Evolutionary conservation across 495 filamentous ascomycete species (phyloP).

Genomic region (Umbilicaria muhlenbergii): DNA sequence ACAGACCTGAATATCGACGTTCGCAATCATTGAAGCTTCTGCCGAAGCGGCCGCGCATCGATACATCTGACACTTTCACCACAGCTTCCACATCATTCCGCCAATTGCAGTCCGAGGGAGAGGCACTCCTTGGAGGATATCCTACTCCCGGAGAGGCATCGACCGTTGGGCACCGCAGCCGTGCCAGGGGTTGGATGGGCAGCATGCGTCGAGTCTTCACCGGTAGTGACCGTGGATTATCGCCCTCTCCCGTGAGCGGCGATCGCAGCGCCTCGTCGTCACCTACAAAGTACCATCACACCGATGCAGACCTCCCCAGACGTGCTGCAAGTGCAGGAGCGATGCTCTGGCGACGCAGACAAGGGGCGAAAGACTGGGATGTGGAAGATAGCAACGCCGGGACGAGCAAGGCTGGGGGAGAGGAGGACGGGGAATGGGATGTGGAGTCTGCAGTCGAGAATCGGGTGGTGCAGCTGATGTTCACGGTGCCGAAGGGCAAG

Average conservation of each 20-base stretch:
- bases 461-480: slow-evolving; percentile 80
- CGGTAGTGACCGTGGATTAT: slow-evolving; percentile 20
- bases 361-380: slow-evolving; percentile 42
- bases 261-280: slow-evolving; percentile 9
- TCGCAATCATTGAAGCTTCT: slow-evolving; percentile 9
- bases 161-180: slow-evolving; percentile 17
- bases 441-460: slow-evolving; percentile 69
- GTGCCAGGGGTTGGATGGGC: slow-evolving; percentile 35
- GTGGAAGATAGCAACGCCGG: slow-evolving; percentile 19
- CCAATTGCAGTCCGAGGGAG: slow-evolving; percentile 49
- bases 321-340: slow-evolving; percentile 43
- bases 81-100: slow-evolving; percentile 49
- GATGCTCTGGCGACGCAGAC: slow-evolving; percentile 41
- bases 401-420: slow-evolving; percentile 2
- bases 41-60: slow-evolving; percentile 18
- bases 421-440: slow-evolving; percentile 69
- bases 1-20: background rate
- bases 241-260: slow-evolving; percentile 14
- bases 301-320: slow-evolving; percentile 19
- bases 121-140: slow-evolving; percentile 36
- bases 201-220: slow-evolving; percentile 38
- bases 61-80: slow-evolving; percentile 44
- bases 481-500: slow-evolving; percentile 74
- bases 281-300: slow-evolving; percentile 5
- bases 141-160: slow-evolving; percentile 20